Base-by-base conservation (phyloP, 176 grass and related monocot genomes). In the Aegilops bicornis region DNA sequence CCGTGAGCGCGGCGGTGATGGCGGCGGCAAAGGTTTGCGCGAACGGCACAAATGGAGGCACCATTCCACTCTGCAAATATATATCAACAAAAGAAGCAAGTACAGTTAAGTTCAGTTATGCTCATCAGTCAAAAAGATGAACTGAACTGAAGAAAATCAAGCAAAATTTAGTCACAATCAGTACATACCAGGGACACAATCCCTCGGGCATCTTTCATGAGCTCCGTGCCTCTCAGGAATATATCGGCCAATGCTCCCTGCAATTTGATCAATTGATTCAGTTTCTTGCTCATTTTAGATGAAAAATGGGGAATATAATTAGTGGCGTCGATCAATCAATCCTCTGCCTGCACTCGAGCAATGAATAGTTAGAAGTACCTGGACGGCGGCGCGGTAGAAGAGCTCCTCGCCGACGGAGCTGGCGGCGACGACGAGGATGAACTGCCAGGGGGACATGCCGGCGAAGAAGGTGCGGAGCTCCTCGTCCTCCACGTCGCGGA, bases 401-500 rank as follows among this genome's bases (percentile, higher is more conserved):
- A 98, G 86, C 64, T 98, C 96, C 84, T 98, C 96, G 2, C 93
- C 96, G 76, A 98, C 82, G 47, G 93, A 95, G 78, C 93, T 98
- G 73, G 96, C 96, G 32, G 88, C 82, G 36, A 98, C 89, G 62
- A 98, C 86, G 81, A 98, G 74, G 69, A 95, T 88, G 89, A 98
- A 98, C 93, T 98, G 68, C 92, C 91, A 97, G 36, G 96, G 91
- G 64, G 96, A 98, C 96, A 98, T 98, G 86, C 96, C 96, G 76
- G 91, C 94, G 96, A 98, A 98, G 88, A 95, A 98, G 78, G 84
- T 94, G 52, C 96, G 90, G 23, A 98, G 96, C 88, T 98, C 96
- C 79, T 98, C 96, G 72, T 98, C 96, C 72, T 98, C 96, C 6
- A 95, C 96, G 86, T 98, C 96, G 66, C 96, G 91, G 74, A 98